phyloP scores from a whole-genome alignment of 352 stramenopile species.

The Peronospora farinosa region DNA sequence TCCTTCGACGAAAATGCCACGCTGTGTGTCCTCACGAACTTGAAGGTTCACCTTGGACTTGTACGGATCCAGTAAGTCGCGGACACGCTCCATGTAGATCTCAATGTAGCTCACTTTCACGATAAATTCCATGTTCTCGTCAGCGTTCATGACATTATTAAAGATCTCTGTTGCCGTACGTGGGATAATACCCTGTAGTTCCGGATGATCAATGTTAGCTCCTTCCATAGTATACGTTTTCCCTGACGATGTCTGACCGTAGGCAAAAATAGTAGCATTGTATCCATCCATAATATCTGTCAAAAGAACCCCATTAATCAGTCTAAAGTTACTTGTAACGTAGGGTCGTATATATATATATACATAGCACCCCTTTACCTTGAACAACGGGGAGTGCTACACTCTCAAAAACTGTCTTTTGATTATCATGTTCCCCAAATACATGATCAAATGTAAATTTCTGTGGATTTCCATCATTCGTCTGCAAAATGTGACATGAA shows the following conservation, averaged over 20 bases:
- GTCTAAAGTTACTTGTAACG: constrained; percentile 2
- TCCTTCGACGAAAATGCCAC: constrained; percentile 90
- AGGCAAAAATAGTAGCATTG: constrained; percentile 92
- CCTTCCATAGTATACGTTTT: constrained; percentile 41
- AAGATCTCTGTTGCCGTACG: constrained; percentile 86
- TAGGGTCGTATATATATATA: neutral
- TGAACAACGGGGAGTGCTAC: constrained; percentile 83
- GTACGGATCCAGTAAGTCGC: constrained; percentile 88
- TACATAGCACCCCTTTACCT: constrained; percentile 50
- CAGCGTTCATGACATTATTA: constrained; percentile 75
- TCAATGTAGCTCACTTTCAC: constrained; percentile 92
- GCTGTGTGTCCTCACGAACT: constrained; percentile 82
- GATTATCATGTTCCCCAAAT: constrained; percentile 74
- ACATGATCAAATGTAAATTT: constrained; percentile 89
- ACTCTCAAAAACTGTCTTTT: constrained; percentile 86
- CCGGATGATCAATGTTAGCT: constrained; percentile 75
- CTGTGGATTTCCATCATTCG: constrained; percentile 48
- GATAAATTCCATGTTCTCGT: constrained; percentile 91
- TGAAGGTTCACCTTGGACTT: constrained; percentile 89
- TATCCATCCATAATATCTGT: constrained; percentile 89
- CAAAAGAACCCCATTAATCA: constrained; percentile 12
- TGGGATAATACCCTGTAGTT: constrained; percentile 84
- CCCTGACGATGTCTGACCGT: constrained; percentile 85
- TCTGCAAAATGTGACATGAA: constrained; percentile 18
- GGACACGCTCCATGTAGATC: constrained; percentile 95